Conservation (phyloP, 768 basidiomycete species). For the Amanita thiersii region DNA sequence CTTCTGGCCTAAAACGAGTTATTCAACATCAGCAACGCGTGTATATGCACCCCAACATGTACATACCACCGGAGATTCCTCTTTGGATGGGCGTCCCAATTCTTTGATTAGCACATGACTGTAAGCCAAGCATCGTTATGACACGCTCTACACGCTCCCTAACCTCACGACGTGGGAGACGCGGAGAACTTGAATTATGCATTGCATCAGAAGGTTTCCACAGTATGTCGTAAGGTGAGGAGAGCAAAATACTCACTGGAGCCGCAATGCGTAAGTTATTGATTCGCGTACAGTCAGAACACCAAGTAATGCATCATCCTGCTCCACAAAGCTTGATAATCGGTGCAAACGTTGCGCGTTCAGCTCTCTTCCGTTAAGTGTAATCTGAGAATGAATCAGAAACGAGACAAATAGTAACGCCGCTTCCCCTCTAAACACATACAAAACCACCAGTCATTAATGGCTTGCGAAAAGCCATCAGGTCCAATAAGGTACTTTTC, state of each 20-base stretch:
- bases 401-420: not conserved
- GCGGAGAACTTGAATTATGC: constrained; percentile 21
- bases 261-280: constrained; percentile 39
- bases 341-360: constrained; percentile 23
- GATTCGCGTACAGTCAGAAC: constrained; percentile 52
- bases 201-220: not conserved
- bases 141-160: constrained; percentile 33
- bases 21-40: not conserved
- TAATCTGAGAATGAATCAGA: not conserved
- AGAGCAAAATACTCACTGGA: constrained; percentile 28
- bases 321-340: constrained; percentile 47
- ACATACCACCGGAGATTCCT: constrained; percentile 58
- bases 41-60: constrained; percentile 13
- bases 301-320: constrained; percentile 51
- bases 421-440: constrained; percentile 11
- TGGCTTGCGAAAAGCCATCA: constrained; percentile 33
- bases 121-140: constrained; percentile 37
- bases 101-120: constrained; percentile 35
- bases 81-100: constrained; percentile 53
- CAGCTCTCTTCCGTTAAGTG: constrained; percentile 22
- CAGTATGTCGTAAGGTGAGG: not conserved
- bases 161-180: constrained; percentile 27
- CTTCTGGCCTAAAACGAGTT: constrained; percentile 39
- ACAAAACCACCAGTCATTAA: constrained; percentile 22
- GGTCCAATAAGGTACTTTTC: constrained; percentile 37